Conservation (phyloP, 179 eudicot species). For the Beta lomatogona region DNA sequence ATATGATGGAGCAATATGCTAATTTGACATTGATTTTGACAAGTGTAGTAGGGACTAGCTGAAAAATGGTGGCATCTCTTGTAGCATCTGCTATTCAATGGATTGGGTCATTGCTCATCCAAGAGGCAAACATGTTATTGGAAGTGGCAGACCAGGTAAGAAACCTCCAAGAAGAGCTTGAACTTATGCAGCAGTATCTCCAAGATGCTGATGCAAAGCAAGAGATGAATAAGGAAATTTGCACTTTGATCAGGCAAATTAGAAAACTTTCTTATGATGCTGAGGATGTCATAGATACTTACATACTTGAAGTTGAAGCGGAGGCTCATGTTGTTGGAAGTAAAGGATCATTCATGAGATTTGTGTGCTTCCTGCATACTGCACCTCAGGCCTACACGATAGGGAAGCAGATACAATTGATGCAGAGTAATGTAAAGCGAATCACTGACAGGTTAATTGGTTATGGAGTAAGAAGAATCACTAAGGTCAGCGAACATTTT, state of each 20-base stretch:
- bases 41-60: not conserved
- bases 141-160: conserved; percentile 17
- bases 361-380: not conserved
- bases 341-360: conserved; percentile 9
- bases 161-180: conserved; percentile 19
- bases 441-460: not conserved
- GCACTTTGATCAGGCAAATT: conserved; percentile 17
- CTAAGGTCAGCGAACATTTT: too few species aligned
- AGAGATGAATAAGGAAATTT: not conserved
- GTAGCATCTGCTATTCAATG: conserved; percentile 22
- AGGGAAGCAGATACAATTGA: conserved; percentile 6
- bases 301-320: conserved; percentile 9
- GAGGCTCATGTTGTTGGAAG: not conserved
- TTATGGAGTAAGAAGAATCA: conserved; percentile 17
- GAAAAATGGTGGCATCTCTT: conserved; percentile 22
- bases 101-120: conserved; percentile 26
- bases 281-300: conserved; percentile 33
- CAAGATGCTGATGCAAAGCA: conserved; percentile 30
- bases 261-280: conserved; percentile 33
- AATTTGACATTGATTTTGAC: not conserved
- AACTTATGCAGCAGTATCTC: conserved; percentile 22
- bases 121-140: conserved; percentile 18
- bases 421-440: not conserved
- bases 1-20: too few species aligned
- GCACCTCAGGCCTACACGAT: not conserved